Evolutionary conservation across 306 rosid genomes (phyloP).

Genomic region (Medicago lupulina): DNA sequence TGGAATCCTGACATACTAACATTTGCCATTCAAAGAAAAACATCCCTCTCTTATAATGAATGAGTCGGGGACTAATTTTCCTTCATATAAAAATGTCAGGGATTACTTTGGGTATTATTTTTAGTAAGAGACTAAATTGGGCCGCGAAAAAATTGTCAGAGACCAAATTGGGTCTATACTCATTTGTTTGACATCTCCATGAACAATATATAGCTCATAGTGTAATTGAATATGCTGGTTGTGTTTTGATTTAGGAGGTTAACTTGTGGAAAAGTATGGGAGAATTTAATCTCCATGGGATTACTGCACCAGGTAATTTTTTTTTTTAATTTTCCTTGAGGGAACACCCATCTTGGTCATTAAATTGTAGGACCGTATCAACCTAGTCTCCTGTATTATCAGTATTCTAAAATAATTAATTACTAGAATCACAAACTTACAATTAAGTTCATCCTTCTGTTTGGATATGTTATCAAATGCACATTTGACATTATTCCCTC

Average conservation of each 20-base stretch:
- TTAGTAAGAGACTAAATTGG: too few species aligned
- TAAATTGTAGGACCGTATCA: not conserved
- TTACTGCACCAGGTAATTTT: slow-evolving; percentile 85
- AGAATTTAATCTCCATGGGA: slow-evolving; percentile 89
- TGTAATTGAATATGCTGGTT: slow-evolving; percentile 33
- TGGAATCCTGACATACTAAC: too few species aligned
- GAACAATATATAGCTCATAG: not conserved
- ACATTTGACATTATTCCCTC: not conserved
- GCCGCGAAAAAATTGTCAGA: too few species aligned
- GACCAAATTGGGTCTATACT: too few species aligned
- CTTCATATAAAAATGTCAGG: too few species aligned
- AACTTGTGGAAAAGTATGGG: slow-evolving; percentile 98
- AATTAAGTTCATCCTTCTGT: not conserved
- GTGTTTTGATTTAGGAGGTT: slow-evolving; percentile 63
- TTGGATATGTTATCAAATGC: not conserved
- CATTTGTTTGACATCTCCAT: not conserved
- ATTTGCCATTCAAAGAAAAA: too few species aligned
- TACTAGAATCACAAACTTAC: not conserved
- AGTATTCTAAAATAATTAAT: not conserved
- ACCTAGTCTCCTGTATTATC: not conserved
- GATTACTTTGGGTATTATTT: too few species aligned
- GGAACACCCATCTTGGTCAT: not conserved
- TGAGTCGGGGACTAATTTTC: too few species aligned
- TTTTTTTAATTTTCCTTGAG: not conserved
- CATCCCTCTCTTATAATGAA: too few species aligned